These are phyloP conservation scores for Bisporella sp. DNA, from an alignment of 2,329 filamentous ascomycete species.

Conservation along the genomic window DNA sequence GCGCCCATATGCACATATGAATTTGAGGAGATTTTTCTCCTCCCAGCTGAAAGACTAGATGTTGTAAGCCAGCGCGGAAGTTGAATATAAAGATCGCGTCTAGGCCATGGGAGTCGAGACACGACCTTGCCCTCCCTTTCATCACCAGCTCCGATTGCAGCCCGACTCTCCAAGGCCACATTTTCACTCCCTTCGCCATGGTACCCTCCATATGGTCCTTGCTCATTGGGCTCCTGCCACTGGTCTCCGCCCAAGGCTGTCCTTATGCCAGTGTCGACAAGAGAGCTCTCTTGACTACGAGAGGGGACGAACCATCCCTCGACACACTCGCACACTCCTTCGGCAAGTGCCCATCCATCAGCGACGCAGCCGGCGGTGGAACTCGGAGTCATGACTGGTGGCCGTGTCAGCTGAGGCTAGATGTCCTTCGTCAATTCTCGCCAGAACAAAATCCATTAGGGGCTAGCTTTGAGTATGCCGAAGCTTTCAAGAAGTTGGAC, in stretches of 20 bases:
- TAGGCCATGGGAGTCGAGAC: neutral
- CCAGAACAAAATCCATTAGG: slow-evolving; percentile 52
- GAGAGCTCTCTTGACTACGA: slow-evolving; percentile 9
- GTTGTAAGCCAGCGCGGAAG: neutral
- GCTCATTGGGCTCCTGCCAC: slow-evolving; percentile 14
- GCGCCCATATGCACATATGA: too few relatives aligned
- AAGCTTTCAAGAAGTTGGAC: slow-evolving; percentile 66
- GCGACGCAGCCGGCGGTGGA: slow-evolving; percentile 45
- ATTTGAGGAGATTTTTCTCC: too few relatives aligned
- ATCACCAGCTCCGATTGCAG: neutral
- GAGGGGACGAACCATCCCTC: slow-evolving; percentile 13
- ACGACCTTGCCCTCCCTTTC: neutral
- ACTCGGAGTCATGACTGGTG: slow-evolving; percentile 68
- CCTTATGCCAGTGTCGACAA: slow-evolving; percentile 12
- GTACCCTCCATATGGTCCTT: slow-evolving; percentile 10
- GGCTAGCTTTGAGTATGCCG: slow-evolving; percentile 63
- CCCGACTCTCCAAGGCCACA: slow-evolving; percentile 1
- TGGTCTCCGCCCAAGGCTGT: slow-evolving; percentile 17
- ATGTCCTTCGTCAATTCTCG: slow-evolving; percentile 68
- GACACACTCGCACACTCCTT: slow-evolving; percentile 14
- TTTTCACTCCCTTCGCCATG: slow-evolving; percentile 4
- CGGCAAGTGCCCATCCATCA: slow-evolving; percentile 16
- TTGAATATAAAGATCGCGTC: slow-evolving; percentile 2
- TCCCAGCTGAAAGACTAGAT: neutral
- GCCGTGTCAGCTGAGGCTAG: slow-evolving; percentile 60